Percentiles rank a stretch among this genome's conserved stretches.
These are phyloP conservation scores for Saturnispora sekii DNA, from an alignment of 805 yeast species.

Conservation along the genomic window DNA sequence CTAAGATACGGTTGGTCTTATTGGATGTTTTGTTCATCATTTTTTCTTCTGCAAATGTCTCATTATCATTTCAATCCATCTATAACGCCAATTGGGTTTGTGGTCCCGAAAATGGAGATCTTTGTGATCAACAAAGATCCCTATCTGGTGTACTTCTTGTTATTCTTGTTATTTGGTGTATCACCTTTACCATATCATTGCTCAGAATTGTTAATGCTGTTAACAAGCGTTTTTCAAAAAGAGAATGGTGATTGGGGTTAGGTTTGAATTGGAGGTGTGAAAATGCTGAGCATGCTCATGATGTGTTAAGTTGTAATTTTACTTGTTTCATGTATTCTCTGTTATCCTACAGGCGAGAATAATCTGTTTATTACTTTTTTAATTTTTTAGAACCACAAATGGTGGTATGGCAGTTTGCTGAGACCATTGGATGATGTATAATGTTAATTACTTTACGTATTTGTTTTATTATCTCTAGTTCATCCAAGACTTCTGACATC, in stretches of 20 bases:
- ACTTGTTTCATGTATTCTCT: no score
- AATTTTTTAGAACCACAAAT: no score
- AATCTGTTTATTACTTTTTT: no score
- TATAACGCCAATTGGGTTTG: conserved; percentile 83
- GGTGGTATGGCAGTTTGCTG: no score
- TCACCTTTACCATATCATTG: conserved; percentile 75
- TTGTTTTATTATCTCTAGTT: no score
- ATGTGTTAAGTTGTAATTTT: no score
- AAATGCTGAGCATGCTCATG: no score
- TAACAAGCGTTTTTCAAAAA: background rate
- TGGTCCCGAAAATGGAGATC: conserved; percentile 28
- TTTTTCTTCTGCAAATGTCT: conserved; percentile 77
- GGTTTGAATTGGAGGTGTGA: background rate
- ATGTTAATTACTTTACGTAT: no score
- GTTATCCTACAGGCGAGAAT: no score
- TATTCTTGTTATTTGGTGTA: conserved; percentile 71
- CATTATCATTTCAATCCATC: conserved; percentile 76
- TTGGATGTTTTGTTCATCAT: conserved; percentile 82
- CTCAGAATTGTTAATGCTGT: conserved; percentile 71
- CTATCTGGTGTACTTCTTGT: conserved; percentile 72
- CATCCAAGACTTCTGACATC: no score
- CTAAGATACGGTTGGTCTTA: conserved; percentile 71
- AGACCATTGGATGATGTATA: no score
- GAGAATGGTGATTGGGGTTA: background rate
- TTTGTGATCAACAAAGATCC: conserved; percentile 73